Conservation (phyloP, 2,329 filamentous ascomycete species). For the Phyllachora maydis region DNA sequence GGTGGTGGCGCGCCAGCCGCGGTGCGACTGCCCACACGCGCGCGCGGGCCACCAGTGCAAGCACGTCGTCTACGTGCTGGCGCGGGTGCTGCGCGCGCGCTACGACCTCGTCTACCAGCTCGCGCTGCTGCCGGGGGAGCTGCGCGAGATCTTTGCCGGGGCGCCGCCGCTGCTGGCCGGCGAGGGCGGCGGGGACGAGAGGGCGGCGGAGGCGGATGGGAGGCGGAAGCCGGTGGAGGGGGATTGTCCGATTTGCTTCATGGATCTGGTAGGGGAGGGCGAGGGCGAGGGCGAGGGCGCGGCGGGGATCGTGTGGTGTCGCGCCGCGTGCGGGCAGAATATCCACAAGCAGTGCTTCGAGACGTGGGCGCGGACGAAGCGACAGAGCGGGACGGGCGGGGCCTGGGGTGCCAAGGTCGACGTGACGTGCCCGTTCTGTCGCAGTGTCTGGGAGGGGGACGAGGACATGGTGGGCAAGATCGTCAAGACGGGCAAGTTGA, state of each 20-base stretch:
- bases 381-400: constrained; percentile 9
- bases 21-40: constrained; percentile 34
- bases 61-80: constrained; percentile 40
- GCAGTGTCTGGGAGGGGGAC: constrained; percentile 31
- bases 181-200: constrained; percentile 5
- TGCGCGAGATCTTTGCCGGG: constrained; percentile 32
- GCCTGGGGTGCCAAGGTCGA: too few species aligned
- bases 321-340: constrained; percentile 30
- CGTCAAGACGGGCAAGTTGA: constrained; percentile 16
- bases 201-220: constrained; percentile 9
- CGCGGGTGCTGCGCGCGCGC: constrained; percentile 35
- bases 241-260: constrained; percentile 37
- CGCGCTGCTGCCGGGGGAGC: constrained; percentile 34
- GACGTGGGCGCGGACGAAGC: constrained; percentile 29
- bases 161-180: constrained; percentile 27
- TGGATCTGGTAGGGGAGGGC: too few species aligned
- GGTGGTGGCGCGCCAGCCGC: constrained; percentile 24
- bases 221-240: constrained; percentile 27
- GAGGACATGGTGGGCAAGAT: constrained; percentile 20
- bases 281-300: constrained; percentile 14
- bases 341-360: constrained; percentile 31
- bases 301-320: constrained; percentile 27
- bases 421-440: constrained; percentile 40
- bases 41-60: constrained; percentile 38
- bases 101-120: constrained; percentile 38